A percentile compares a stretch with the other conserved stretches of the same genome.
These are phyloP conservation scores for Coemansia sp. DNA, from an alignment of 192 early-diverging fungal species.

Conservation along the genomic window DNA sequence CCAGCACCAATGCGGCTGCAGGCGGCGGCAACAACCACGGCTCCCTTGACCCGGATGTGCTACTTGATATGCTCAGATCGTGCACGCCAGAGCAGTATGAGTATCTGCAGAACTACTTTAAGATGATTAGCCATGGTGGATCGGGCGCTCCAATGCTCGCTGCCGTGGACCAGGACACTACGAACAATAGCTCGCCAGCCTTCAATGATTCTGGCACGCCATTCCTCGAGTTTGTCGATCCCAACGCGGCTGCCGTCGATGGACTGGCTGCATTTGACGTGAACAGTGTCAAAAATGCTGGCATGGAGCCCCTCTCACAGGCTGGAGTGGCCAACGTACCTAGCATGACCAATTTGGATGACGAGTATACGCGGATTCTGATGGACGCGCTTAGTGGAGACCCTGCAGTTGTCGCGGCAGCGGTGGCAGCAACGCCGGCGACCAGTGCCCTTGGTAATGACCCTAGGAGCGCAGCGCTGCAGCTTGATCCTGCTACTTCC, in stretches of 20 bases:
- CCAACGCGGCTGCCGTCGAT: conserved; percentile 2
- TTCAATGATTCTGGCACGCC: conserved; percentile 12
- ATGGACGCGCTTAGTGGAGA: conserved; percentile 6
- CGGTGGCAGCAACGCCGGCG: too few species aligned
- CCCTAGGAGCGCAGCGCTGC: too few species aligned
- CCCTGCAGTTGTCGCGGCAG: not conserved
- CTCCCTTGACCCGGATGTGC: not conserved
- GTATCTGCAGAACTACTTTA: conserved; percentile 14
- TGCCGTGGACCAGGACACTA: not conserved
- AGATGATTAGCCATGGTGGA: not conserved
- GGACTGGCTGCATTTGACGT: not conserved
- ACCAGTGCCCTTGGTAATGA: too few species aligned
- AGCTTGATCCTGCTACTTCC: not conserved
- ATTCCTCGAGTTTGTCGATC: conserved; percentile 42
- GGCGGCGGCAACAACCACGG: not conserved
- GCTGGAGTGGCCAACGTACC: not conserved
- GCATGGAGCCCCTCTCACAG: not conserved
- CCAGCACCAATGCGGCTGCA: not conserved
- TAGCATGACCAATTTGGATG: not conserved
- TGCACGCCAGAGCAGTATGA: conserved; percentile 32
- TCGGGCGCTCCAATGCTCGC: not conserved
- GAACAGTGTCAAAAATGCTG: not conserved
- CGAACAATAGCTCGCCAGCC: not conserved
- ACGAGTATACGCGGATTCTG: conserved; percentile 8
- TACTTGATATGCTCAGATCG: conserved; percentile 5